These are phyloP conservation scores for Colletotrichum incanum DNA, from an alignment of 2,329 filamentous ascomycete genomes.

Conservation along the genomic window DNA sequence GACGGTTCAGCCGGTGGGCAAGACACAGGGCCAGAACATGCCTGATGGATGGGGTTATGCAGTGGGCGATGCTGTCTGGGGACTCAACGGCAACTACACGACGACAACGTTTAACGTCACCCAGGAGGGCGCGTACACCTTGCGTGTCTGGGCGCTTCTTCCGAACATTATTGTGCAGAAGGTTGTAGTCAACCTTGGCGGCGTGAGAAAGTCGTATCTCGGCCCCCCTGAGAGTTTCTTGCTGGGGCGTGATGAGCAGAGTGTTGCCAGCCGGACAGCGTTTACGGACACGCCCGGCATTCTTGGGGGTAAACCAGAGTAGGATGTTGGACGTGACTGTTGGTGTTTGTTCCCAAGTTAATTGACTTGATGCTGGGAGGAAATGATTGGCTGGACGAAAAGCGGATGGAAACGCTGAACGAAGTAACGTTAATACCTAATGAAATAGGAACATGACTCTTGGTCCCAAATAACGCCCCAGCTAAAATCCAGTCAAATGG, in stretches of 20 bases:
- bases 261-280: constrained; percentile 55
- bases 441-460: neutral
- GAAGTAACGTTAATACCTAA: neutral
- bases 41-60: constrained; percentile 60
- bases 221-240: constrained; percentile 71
- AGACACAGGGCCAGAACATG: constrained; percentile 58
- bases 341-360: neutral
- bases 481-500: no score
- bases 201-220: constrained; percentile 68
- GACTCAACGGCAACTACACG: constrained; percentile 59
- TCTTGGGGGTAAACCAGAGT: constrained; percentile 22
- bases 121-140: constrained; percentile 61
- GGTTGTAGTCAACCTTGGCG: constrained; percentile 70
- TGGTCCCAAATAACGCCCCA: neutral
- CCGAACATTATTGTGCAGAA: constrained; percentile 70
- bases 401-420: neutral
- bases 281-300: constrained; percentile 50
- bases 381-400: neutral
- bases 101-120: constrained; percentile 61
- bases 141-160: constrained; percentile 67
- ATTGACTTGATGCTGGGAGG: neutral
- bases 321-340: neutral
- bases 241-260: constrained; percentile 57
- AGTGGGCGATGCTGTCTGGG: constrained; percentile 64
- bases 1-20: constrained; percentile 59